A percentile compares a stretch with the other conserved stretches of the same genome.
These are phyloP conservation scores for Vigna trinervia DNA, from an alignment of 306 rosid genomes.

Conservation along the genomic window DNA sequence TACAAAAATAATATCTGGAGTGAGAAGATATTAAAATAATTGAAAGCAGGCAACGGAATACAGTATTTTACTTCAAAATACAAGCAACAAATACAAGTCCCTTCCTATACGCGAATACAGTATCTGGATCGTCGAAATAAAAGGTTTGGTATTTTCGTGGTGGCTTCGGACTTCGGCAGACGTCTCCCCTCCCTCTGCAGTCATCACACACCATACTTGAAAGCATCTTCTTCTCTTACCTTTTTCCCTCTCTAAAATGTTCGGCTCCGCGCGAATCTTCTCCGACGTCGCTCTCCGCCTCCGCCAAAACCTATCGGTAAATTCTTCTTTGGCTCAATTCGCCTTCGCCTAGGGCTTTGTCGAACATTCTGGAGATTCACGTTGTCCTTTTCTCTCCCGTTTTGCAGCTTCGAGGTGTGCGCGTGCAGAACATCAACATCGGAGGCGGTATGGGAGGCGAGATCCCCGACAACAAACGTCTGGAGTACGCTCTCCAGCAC, in stretches of 20 bases:
- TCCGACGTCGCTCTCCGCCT: constrained; percentile 51
- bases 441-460: constrained; percentile 81
- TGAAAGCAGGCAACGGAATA: too few relatives aligned
- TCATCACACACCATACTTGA: too few relatives aligned
- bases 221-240: too few relatives aligned
- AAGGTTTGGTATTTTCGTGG: too few relatives aligned
- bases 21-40: too few relatives aligned
- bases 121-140: too few relatives aligned
- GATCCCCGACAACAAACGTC: constrained; percentile 75
- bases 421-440: constrained; percentile 54
- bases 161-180: too few relatives aligned
- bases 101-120: too few relatives aligned
- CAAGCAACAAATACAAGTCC: too few relatives aligned
- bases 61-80: too few relatives aligned
- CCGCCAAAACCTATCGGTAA: constrained; percentile 57
- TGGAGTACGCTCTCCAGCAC: constrained; percentile 67
- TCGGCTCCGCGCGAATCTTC: constrained; percentile 38
- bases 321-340: constrained; percentile 2
- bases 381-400: not conserved
- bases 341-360: not conserved
- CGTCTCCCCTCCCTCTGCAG: too few relatives aligned
- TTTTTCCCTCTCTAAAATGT: constrained; percentile 33
- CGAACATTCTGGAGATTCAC: not conserved
- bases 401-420: constrained; percentile 58
- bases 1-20: too few relatives aligned